phyloP scores from a whole-genome alignment of 2,329 filamentous ascomycete genomes.

The Colletotrichum limetticola region DNA sequence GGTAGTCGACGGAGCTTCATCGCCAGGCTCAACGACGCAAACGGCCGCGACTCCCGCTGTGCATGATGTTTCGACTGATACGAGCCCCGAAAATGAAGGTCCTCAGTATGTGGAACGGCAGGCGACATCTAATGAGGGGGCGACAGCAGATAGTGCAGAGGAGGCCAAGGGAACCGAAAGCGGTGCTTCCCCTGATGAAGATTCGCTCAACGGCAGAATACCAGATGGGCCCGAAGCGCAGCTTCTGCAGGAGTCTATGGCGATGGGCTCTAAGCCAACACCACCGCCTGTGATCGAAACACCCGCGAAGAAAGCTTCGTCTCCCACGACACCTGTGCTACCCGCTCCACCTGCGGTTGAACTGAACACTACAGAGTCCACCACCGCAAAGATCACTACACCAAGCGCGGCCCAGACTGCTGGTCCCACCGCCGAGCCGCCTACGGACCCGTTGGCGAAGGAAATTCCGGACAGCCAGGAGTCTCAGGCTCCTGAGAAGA shows the following conservation, averaged over 20 bases:
- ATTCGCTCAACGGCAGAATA: conserved; percentile 34
- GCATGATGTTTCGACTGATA: conserved; percentile 76
- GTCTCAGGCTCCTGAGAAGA: conserved; percentile 42
- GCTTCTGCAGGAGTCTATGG: conserved; percentile 55
- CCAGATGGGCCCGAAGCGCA: conserved; percentile 54
- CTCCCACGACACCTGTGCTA: conserved; percentile 2
- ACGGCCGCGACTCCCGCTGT: conserved; percentile 79
- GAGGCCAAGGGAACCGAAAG: conserved; percentile 31
- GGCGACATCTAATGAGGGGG: conserved; percentile 47
- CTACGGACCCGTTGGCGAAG: background rate
- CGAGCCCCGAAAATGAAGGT: conserved; percentile 77
- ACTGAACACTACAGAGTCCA: background rate
- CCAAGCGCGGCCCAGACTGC: background rate
- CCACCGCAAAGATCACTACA: background rate
- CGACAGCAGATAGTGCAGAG: conserved; percentile 46
- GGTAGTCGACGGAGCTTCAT: conserved; percentile 59
- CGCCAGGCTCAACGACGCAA: conserved; percentile 74
- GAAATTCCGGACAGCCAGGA: conserved; percentile 51
- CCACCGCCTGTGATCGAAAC: conserved; percentile 33
- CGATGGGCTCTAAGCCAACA: conserved; percentile 17
- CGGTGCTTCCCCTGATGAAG: conserved; percentile 13
- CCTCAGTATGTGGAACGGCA: conserved; percentile 63
- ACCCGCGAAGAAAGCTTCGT: conserved; percentile 19
- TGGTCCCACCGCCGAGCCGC: background rate
- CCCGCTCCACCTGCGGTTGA: background rate